These are phyloP conservation scores for Earliella scabrosa DNA, from an alignment of 1,284 basidiomycete genomes.

Conservation along the genomic window DNA sequence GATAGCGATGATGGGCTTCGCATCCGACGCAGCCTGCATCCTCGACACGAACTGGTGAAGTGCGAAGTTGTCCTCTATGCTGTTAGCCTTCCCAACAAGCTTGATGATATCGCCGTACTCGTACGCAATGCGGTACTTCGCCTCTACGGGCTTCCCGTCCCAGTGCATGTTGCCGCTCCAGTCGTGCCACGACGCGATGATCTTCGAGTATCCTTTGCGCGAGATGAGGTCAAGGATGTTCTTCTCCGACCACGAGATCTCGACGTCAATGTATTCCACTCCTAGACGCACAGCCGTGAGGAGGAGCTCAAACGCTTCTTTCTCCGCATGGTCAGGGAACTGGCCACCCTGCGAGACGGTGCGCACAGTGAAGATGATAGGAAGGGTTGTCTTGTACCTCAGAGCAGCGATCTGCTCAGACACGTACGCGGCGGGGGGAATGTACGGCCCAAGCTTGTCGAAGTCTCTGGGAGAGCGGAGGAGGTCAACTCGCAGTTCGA, in stretches of 20 bases:
- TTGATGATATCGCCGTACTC: conserved; percentile 89
- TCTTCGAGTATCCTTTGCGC: conserved; percentile 74
- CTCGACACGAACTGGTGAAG: conserved; percentile 75
- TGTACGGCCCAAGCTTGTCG: conserved; percentile 51
- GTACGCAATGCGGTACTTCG: conserved; percentile 70
- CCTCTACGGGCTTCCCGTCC: conserved; percentile 70
- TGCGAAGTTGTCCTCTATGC: conserved; percentile 80
- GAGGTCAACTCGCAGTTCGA: conserved; percentile 94
- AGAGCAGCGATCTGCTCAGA: conserved; percentile 83
- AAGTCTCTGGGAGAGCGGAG: conserved; percentile 61
- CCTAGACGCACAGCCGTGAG: conserved; percentile 82
- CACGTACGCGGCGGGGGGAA: conserved; percentile 80
- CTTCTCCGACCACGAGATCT: conserved; percentile 77
- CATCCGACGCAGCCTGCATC: conserved; percentile 42
- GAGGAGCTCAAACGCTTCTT: conserved; percentile 82
- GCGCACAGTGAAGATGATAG: conserved; percentile 92
- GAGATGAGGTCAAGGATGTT: conserved; percentile 63
- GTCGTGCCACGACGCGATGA: conserved; percentile 96
- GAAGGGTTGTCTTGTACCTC: conserved; percentile 79
- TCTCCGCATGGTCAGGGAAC: conserved; percentile 81
- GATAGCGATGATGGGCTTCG: conserved; percentile 89
- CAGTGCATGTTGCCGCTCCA: conserved; percentile 88
- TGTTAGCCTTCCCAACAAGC: conserved; percentile 85
- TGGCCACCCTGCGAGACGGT: conserved; percentile 90
- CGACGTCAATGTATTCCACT: conserved; percentile 94